Percentiles rank a stretch among this genome's conserved stretches.
These are phyloP conservation scores for Sclerotiophoma versabilis DNA, from an alignment of 2,329 filamentous ascomycete genomes.

Conservation along the genomic window DNA sequence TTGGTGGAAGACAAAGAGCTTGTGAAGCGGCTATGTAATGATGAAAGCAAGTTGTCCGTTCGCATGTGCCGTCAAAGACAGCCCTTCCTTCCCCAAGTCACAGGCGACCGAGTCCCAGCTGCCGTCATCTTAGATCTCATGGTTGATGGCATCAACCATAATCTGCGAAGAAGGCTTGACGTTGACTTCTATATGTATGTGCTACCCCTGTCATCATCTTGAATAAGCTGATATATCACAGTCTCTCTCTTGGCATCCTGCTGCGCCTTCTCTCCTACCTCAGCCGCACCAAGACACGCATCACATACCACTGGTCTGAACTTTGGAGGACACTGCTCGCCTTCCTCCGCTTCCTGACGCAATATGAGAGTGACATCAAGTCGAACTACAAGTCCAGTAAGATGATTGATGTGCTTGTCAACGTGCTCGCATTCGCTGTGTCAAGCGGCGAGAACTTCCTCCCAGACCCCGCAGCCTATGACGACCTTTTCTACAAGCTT, in stretches of 20 bases:
- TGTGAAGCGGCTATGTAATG: constrained; percentile 83
- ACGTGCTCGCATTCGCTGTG: constrained; percentile 82
- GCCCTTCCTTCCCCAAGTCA: constrained; percentile 79
- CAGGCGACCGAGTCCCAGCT: constrained; percentile 74
- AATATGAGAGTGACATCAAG: constrained; percentile 81
- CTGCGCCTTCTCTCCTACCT: constrained; percentile 84
- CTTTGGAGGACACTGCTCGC: constrained; percentile 89
- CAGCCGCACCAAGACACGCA: constrained; percentile 78
- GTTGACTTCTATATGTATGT: constrained; percentile 77
- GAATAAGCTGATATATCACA: constrained; percentile 43
- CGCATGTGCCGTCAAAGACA: constrained; percentile 89
- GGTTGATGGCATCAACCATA: constrained; percentile 92
- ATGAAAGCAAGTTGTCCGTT: constrained; percentile 75
- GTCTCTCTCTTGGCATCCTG: constrained; percentile 79
- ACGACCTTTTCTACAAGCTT: constrained; percentile 98
- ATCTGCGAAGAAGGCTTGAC: constrained; percentile 84
- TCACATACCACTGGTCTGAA: constrained; percentile 93
- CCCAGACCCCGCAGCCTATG: constrained; percentile 84
- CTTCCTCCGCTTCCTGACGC: constrained; percentile 87
- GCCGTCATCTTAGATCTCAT: constrained; percentile 83
- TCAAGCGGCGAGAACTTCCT: constrained; percentile 90
- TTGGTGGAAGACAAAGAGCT: constrained; percentile 84
- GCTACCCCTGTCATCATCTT: no score
- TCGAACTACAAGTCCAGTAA: constrained; percentile 71
- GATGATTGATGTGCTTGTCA: constrained; percentile 79